A percentile compares a stretch with the other conserved stretches of the same genome.
These are phyloP conservation scores for Nemophila menziesii DNA, from an alignment of 257 asterid species.

Conservation along the genomic window DNA sequence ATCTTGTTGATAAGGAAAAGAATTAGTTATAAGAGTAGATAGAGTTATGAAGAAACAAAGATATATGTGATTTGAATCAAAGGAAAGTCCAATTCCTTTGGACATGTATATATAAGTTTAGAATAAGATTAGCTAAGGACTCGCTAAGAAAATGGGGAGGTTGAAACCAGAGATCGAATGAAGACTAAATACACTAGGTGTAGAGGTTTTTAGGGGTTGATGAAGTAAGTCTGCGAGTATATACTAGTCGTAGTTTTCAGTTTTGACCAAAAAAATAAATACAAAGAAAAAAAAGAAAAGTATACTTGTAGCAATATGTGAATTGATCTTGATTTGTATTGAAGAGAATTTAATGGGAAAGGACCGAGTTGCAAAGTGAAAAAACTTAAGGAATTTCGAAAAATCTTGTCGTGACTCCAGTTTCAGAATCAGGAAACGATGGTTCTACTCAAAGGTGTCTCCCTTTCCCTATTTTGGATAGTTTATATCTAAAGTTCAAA, in stretches of 20 bases:
- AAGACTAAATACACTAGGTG: constrained; percentile 30
- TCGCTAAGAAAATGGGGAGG: constrained; percentile 55
- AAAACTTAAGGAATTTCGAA: too few species aligned
- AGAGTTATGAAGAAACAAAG: constrained; percentile 11
- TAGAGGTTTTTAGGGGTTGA: not conserved
- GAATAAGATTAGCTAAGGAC: constrained; percentile 35
- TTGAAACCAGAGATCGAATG: constrained; percentile 35
- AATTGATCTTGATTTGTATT: constrained; percentile 20
- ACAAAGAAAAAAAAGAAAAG: too few species aligned
- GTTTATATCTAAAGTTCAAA: too few species aligned
- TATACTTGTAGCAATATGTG: not conserved
- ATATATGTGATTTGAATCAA: constrained; percentile 65
- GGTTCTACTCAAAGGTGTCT: too few species aligned
- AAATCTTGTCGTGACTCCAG: too few species aligned
- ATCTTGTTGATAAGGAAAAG: constrained; percentile 9
- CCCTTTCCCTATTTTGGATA: too few species aligned
- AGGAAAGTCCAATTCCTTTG: constrained; percentile 78
- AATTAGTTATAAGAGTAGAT: constrained; percentile 14
- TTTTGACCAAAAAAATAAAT: too few species aligned
- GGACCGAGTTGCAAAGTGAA: too few species aligned
- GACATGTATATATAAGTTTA: constrained; percentile 41
- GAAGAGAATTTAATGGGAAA: constrained; percentile 38
- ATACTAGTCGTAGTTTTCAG: not conserved
- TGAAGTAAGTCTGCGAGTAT: not conserved
- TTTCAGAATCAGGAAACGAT: too few species aligned